phyloP scores from a whole-genome alignment of 108 stramenopile genomes.

The Pseudonitzschia pungens region DNA sequence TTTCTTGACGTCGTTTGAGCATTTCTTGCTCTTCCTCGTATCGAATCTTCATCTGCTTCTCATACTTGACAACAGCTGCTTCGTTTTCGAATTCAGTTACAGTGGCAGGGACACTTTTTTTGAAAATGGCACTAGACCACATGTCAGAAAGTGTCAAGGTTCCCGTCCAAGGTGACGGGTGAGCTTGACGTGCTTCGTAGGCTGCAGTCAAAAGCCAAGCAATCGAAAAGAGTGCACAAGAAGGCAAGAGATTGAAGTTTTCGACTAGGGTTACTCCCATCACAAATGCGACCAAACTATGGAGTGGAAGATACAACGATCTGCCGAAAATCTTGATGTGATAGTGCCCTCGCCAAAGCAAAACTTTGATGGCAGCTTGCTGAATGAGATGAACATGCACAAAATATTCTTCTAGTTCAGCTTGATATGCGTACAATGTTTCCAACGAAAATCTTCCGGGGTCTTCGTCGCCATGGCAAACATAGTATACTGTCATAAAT shows the following conservation, averaged over 20 bases:
- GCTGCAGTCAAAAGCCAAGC: conserved; percentile 39
- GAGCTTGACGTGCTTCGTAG: conserved; percentile 21
- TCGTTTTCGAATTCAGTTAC: conserved; percentile 35
- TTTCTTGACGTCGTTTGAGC: neutral
- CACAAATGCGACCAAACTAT: conserved; percentile 50
- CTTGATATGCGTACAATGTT: conserved; percentile 23
- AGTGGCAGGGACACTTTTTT: conserved; percentile 12
- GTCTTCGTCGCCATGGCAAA: conserved; percentile 48
- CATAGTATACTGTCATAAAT: conserved; percentile 45
- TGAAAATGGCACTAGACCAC: conserved; percentile 20
- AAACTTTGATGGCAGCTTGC: conserved; percentile 40
- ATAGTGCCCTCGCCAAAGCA: conserved; percentile 49
- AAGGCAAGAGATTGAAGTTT: conserved; percentile 50
- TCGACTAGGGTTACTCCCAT: conserved; percentile 44
- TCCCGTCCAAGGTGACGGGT: conserved; percentile 34
- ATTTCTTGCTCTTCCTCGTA: conserved; percentile 13
- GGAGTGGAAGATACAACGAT: conserved; percentile 42
- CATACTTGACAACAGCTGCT: conserved; percentile 19
- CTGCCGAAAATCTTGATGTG: conserved; percentile 12
- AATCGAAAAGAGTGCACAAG: conserved; percentile 50
- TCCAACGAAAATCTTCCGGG: conserved; percentile 34
- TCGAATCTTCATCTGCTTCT: conserved; percentile 14
- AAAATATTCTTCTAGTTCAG: conserved; percentile 31
- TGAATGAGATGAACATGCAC: conserved; percentile 34
- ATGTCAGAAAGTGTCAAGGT: conserved; percentile 19